Percentiles rank a stretch among this genome's conserved stretches.
phyloP scores from a whole-genome alignment of 768 basidiomycete species.

The Epithele typhae region DNA sequence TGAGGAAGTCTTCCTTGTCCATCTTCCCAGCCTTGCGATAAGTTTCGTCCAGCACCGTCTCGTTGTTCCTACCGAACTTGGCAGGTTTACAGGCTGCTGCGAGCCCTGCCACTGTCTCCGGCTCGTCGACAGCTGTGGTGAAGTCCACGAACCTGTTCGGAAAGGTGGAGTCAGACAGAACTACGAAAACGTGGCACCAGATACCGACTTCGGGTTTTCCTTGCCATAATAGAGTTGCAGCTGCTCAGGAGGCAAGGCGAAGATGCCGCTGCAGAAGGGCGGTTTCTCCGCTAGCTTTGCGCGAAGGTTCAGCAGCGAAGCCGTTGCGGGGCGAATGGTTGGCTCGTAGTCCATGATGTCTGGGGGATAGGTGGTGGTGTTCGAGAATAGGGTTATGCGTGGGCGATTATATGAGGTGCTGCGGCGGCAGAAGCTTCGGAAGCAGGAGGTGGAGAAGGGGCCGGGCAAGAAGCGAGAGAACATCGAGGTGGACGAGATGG shows the following conservation, averaged over 20 bases:
- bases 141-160: no score
- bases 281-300: background rate
- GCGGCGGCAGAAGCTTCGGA: conserved; percentile 83
- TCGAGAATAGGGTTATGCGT: no score
- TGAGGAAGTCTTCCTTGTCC: conserved; percentile 31
- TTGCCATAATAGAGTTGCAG: background rate
- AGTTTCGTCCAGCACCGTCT: conserved; percentile 39
- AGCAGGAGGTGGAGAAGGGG: conserved; percentile 81
- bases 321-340: no score
- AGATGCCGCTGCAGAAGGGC: background rate
- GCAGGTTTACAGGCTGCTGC: conserved; percentile 40
- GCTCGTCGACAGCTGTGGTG: no score
- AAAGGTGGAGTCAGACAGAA: no score
- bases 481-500: conserved; percentile 96
- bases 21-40: conserved; percentile 46
- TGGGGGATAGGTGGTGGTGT: no score
- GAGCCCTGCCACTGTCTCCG: no score
- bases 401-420: no score
- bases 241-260: background rate
- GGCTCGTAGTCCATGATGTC: no score
- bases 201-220: no score
- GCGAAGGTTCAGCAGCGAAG: no score
- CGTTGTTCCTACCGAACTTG: conserved; percentile 33
- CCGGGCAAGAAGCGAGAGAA: conserved; percentile 94
- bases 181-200: no score